These are phyloP conservation scores for Cladosporium sp. DNA, from an alignment of 2,329 filamentous ascomycete genomes.

Conservation along the genomic window DNA sequence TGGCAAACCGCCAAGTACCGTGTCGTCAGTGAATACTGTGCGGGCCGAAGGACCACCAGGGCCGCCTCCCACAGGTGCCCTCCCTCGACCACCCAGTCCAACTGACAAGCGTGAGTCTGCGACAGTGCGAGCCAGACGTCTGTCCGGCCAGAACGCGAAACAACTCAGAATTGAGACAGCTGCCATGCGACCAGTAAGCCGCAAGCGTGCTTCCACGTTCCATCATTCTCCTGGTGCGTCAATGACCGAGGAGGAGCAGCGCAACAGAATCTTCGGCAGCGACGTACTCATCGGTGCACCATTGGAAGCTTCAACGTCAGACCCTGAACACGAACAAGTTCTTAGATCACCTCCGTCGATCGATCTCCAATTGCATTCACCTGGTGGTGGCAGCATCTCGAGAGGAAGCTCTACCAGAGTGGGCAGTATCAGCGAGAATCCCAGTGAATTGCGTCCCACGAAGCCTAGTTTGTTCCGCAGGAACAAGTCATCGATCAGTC, in stretches of 20 bases:
- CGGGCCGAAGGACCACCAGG: constrained; percentile 22
- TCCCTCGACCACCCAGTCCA: constrained; percentile 21
- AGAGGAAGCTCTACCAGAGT: constrained; percentile 18
- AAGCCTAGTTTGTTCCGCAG: constrained; percentile 37
- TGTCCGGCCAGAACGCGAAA: constrained; percentile 75
- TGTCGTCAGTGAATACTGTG: constrained; percentile 23
- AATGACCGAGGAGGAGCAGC: constrained; percentile 21
- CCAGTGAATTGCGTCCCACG: constrained; percentile 20
- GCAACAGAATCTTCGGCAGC: constrained; percentile 16
- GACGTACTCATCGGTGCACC: constrained; percentile 20
- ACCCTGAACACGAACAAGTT: constrained; percentile 25
- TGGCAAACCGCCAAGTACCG: constrained; percentile 28
- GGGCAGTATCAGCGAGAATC: constrained; percentile 23
- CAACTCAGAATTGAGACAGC: constrained; percentile 85
- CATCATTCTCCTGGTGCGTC: constrained; percentile 25
- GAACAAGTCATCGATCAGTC: constrained; percentile 55
- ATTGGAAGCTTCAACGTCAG: constrained; percentile 22
- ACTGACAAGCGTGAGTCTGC: constrained; percentile 18
- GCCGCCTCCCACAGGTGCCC: constrained; percentile 25
- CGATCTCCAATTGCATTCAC: constrained; percentile 21
- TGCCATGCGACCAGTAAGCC: constrained; percentile 28
- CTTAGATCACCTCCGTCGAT: constrained; percentile 30
- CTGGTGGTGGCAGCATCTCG: constrained; percentile 14
- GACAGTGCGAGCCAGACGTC: constrained; percentile 58
- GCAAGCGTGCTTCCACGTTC: constrained; percentile 30